Evolutionary conservation across 305 asterid species (phyloP).

Genomic region (Fraxinus greggii): DNA sequence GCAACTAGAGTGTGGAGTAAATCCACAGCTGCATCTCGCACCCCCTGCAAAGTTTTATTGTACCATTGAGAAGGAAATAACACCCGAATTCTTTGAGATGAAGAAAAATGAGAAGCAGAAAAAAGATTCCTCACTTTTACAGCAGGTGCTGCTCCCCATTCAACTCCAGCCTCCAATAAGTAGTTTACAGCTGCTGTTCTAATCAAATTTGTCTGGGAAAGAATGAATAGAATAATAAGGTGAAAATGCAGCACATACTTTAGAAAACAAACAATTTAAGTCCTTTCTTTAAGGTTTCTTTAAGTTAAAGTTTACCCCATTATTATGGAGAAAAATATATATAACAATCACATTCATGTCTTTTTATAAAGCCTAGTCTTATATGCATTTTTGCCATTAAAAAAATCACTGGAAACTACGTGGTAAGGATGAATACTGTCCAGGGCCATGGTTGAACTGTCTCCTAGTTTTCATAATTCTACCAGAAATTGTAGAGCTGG

Average conservation of each 20-base stretch:
- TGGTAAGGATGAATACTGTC: not conserved
- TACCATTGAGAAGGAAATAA: slow-evolving; percentile 13
- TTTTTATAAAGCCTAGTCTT: not conserved
- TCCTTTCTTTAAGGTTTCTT: not conserved
- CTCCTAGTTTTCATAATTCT: not conserved
- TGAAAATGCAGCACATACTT: not conserved
- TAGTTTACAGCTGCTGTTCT: slow-evolving; percentile 88
- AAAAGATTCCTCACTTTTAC: slow-evolving; percentile 62
- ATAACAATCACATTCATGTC: not conserved
- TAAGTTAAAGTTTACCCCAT: slow-evolving; percentile 11
- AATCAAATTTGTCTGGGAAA: slow-evolving; percentile 71
- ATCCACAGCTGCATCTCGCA: slow-evolving; percentile 93
- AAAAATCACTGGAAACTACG: not conserved
- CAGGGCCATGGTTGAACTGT: not conserved
- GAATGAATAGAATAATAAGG: slow-evolving; percentile 14
- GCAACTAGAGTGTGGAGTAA: slow-evolving; percentile 88
- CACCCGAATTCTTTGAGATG: slow-evolving; percentile 13
- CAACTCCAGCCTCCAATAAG: slow-evolving; percentile 88
- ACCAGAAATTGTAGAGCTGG: not conserved
- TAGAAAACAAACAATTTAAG: slow-evolving; percentile 6
- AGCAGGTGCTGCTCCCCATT: slow-evolving; percentile 94
- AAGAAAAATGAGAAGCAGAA: slow-evolving; percentile 1
- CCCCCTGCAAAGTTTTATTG: slow-evolving; percentile 61
- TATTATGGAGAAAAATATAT: not conserved
- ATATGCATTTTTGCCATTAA: not conserved